Evolutionary conservation across 2,329 filamentous ascomycete species (phyloP), one percentile per base, ranked within the genome.

Genomic region (Colletotrichum sidae): DNA sequence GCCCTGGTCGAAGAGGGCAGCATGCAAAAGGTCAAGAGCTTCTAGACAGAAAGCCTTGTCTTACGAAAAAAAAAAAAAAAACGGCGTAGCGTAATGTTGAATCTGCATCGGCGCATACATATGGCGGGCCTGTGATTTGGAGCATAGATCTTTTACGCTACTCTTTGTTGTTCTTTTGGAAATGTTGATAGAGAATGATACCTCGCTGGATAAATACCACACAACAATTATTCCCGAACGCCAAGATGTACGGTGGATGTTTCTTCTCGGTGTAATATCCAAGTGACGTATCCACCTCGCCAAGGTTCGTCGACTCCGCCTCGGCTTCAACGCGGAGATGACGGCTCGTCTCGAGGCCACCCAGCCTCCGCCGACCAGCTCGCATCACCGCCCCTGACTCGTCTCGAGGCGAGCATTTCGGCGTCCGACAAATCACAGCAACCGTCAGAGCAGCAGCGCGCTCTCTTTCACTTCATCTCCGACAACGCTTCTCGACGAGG

Each of bases 1-100:
- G 92, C 93, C 69, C 79, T 97, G 66, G 81, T 88, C 63, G 90
- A 94, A 81, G 87, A 95, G 77, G 93, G 93, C 33, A 96, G 92
- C 71, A 97, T 97, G 93, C 80, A 80, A 68, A 94, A 94, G 89
- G 85, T 94, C 69, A 84, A 86, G 72, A 86, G 81, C 69, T 93
- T 90, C 89, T 81, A 57, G 39, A 44, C 7, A 33, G 7, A 5
- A 42, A 11, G 25, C 25, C 33, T 7, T 50, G 17, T 15, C 25
- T 5, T 25, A 5, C 4, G 25, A 25, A 25, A 25, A n/a, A n/a
- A n/a, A n/a, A n/a, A n/a, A n/a, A n/a, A n/a, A 44, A 8, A 13
- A 37, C 33, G 41, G 3, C 6, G 11, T 39, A 34, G 11, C 7
- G 9, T 44, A 5, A 2, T 12, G 35, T 41, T 4, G 35, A 37